phyloP scores from a whole-genome alignment of 2,329 filamentous ascomycete species.

The Sporothrix pallida region DNA sequence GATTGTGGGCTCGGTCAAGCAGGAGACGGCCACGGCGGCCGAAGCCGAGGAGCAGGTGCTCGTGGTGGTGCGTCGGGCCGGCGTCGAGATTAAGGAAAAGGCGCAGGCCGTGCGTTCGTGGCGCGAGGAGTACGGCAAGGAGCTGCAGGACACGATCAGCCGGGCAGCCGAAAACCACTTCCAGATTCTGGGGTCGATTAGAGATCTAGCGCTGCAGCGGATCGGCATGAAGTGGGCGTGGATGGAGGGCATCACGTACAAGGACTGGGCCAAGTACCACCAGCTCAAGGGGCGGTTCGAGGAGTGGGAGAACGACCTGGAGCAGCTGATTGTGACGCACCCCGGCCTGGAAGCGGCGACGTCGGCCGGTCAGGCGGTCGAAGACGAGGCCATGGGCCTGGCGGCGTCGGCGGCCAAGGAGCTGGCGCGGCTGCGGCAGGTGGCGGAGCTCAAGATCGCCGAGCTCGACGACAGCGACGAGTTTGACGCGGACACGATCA shows the following conservation, averaged over 20 bases:
- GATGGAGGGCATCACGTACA: slow-evolving; percentile 94
- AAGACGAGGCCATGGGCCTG: slow-evolving; percentile 79
- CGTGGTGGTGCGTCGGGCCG: slow-evolving; percentile 66
- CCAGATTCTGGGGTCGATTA: slow-evolving; percentile 79
- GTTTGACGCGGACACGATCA: slow-evolving; percentile 72
- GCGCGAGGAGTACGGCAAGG: slow-evolving; percentile 73
- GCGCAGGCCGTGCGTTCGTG: slow-evolving; percentile 79
- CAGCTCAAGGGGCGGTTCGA: slow-evolving; percentile 81
- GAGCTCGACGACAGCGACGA: slow-evolving; percentile 76
- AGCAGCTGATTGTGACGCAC: slow-evolving; percentile 75
- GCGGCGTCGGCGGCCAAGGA: slow-evolving; percentile 82
- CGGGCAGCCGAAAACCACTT: slow-evolving; percentile 80
- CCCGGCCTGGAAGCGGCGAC: slow-evolving; percentile 72
- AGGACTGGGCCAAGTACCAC: slow-evolving; percentile 96
- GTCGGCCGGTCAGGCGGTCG: slow-evolving; percentile 61
- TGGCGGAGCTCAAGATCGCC: slow-evolving; percentile 81
- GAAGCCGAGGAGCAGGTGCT: slow-evolving; percentile 53
- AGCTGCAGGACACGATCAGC: slow-evolving; percentile 71
- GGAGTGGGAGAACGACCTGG: slow-evolving; percentile 83
- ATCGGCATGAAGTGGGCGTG: slow-evolving; percentile 95
- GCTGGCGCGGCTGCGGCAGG: slow-evolving; percentile 78
- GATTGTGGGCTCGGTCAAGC: slow-evolving; percentile 60
- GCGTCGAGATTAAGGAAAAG: slow-evolving; percentile 74
- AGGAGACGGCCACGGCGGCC: slow-evolving; percentile 46
- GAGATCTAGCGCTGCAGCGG: slow-evolving; percentile 84